Conservation (phyloP, 225 moss, liverwort and hornwort species). For the Marchantia polymorpha region DNA sequence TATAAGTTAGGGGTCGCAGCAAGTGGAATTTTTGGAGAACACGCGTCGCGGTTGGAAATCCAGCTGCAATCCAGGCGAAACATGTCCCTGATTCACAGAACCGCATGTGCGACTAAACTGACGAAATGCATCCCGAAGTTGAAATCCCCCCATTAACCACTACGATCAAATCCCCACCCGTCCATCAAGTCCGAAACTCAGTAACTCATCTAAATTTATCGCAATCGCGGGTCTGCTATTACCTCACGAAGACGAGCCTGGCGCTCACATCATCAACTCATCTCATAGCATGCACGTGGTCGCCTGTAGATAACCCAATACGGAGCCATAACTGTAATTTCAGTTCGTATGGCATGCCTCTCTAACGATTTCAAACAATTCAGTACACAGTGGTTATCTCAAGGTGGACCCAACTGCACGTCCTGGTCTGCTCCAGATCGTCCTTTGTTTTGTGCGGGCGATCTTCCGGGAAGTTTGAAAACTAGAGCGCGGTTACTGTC, state of each 20-base stretch:
- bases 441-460: too few relatives aligned
- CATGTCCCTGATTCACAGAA: background rate
- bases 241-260: background rate
- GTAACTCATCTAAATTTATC: background rate
- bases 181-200: background rate
- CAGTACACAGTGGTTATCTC: too few relatives aligned
- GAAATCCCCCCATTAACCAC: background rate
- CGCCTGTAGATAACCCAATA: background rate
- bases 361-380: too few relatives aligned
- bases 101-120: too few relatives aligned
- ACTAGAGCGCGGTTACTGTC: too few relatives aligned
- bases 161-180: background rate
- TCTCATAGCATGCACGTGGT: background rate
- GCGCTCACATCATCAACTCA: background rate
- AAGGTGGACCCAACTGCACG: too few relatives aligned
- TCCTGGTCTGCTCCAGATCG: too few relatives aligned
- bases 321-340: background rate
- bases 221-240: background rate
- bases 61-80: background rate
- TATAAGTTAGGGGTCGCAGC: background rate
- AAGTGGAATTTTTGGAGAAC: background rate
- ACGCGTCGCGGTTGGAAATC: background rate
- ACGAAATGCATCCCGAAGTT: background rate
- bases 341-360: background rate
- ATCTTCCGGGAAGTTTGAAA: too few relatives aligned